These are phyloP conservation scores for Rhodamnia rubescens DNA, from an alignment of 345 rosid species.

Conservation along the genomic window DNA sequence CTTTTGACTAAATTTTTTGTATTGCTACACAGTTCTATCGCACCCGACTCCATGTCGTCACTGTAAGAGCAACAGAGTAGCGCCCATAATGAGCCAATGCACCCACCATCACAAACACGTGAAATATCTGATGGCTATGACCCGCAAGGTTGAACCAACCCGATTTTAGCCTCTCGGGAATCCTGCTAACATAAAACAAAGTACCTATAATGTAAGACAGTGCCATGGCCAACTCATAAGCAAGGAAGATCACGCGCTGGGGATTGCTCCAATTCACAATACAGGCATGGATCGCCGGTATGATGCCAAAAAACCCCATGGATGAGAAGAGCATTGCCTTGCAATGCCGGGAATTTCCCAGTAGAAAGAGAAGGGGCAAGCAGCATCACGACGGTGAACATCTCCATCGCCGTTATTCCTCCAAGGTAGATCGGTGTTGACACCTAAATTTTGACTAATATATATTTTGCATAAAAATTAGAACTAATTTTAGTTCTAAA, in stretches of 20 bases:
- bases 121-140: background rate
- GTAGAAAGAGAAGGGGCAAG: slow-evolving; percentile 56
- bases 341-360: slow-evolving; percentile 38
- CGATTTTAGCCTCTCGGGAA: background rate
- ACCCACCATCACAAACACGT: slow-evolving; percentile 51
- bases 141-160: background rate
- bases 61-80: slow-evolving; percentile 52
- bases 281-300: slow-evolving; percentile 56
- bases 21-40: background rate
- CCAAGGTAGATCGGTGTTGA: slow-evolving; percentile 53
- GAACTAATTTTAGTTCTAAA: too few relatives aligned
- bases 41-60: slow-evolving; percentile 60
- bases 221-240: slow-evolving; percentile 68
- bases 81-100: slow-evolving; percentile 65
- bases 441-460: too few relatives aligned
- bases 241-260: slow-evolving; percentile 4
- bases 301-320: slow-evolving; percentile 67
- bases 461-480: too few relatives aligned
- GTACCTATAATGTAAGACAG: slow-evolving; percentile 66
- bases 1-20: background rate
- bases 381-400: slow-evolving; percentile 55
- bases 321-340: slow-evolving; percentile 57
- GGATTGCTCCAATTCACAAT: slow-evolving; percentile 77
- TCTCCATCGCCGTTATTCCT: slow-evolving; percentile 58
- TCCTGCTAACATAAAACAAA: background rate